Conservation (phyloP, 495 filamentous ascomycete species). For the Talaromyces ruber region DNA sequence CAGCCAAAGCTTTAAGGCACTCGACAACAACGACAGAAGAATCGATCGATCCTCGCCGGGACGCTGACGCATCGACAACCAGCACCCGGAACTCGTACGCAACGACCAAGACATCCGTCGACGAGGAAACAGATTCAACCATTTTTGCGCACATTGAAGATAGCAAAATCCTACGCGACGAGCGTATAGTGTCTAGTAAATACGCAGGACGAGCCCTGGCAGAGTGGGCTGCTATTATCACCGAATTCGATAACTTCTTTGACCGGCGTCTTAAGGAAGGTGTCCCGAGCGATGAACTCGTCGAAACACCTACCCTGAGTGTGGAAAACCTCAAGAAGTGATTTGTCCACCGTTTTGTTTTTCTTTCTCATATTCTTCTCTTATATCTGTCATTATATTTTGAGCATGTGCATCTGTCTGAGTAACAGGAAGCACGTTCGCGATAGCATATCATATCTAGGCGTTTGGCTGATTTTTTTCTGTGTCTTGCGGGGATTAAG, state of each 20-base stretch:
- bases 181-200: constrained; percentile 41
- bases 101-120: constrained; percentile 5
- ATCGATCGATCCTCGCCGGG: constrained; percentile 7
- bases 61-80: constrained; percentile 2
- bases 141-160: neutral
- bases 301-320: constrained; percentile 81
- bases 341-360: neutral
- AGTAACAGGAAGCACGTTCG: neutral
- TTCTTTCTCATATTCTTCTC: neutral
- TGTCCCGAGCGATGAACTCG: constrained; percentile 59
- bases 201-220: constrained; percentile 85
- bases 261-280: constrained; percentile 82
- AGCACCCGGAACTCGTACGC: constrained; percentile 4
- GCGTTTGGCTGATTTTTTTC: neutral
- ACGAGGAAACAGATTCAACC: constrained; percentile 3
- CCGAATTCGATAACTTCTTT: constrained; percentile 88
- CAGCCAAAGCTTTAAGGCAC: constrained; percentile 16
- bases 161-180: constrained; percentile 6
- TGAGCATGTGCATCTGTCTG: neutral
- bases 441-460: neutral
- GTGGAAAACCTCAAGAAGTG: constrained; percentile 74
- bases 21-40: constrained; percentile 15
- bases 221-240: constrained; percentile 80
- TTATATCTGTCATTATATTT: neutral
- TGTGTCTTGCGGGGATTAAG: neutral